Percentiles rank a stretch among this genome's conserved stretches.
phyloP scores from a whole-genome alignment of 2,329 filamentous ascomycete genomes.

The Colletotrichum chrysophilum region DNA sequence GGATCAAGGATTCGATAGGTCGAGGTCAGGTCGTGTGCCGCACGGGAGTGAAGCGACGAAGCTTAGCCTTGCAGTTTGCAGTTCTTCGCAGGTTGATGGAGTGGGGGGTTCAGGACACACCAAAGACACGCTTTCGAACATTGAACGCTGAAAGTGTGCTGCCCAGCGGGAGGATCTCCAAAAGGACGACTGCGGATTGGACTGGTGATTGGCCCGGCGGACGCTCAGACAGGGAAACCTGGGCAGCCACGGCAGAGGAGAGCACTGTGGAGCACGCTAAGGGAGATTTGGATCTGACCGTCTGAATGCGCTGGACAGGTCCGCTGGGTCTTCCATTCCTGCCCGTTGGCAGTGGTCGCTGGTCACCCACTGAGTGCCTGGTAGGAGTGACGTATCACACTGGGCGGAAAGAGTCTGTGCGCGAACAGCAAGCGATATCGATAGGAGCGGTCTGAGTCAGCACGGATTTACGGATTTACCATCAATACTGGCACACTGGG shows the following conservation, averaged over 20 bases:
- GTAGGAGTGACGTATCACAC: background rate
- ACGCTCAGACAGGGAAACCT: background rate
- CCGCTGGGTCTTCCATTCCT: background rate
- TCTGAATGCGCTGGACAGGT: background rate
- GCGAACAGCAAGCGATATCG: background rate
- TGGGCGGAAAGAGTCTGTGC: background rate
- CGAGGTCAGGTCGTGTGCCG: background rate
- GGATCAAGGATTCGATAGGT: background rate
- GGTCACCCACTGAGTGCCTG: background rate
- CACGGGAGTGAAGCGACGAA: background rate
- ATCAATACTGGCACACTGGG: no score
- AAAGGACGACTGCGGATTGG: background rate
- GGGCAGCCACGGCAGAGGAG: background rate
- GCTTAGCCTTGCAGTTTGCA: conserved; percentile 14
- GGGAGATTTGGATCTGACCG: background rate
- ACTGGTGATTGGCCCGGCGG: background rate
- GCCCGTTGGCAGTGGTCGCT: background rate
- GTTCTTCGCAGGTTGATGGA: conserved; percentile 6
- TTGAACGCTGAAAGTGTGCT: background rate
- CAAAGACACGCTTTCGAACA: background rate
- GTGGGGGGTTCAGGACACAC: background rate
- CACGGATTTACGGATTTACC: background rate
- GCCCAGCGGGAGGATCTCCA: background rate
- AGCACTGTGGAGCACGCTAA: background rate
- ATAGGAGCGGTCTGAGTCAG: background rate